Base-by-base conservation (phyloP, 2,329 filamentous ascomycete species). In the Neophaeococcomyces mojaviensis region DNA sequence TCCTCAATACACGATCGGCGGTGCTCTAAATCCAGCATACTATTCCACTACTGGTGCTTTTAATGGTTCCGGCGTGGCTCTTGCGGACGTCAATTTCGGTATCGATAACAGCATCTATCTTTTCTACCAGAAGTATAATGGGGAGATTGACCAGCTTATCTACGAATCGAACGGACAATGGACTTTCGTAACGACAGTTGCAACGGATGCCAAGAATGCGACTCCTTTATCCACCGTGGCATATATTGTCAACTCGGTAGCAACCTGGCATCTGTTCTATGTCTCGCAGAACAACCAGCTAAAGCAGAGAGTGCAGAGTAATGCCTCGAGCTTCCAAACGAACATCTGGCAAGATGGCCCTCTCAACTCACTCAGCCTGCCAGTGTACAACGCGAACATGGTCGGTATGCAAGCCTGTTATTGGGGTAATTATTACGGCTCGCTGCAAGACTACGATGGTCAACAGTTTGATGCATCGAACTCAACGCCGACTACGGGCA, bases 31-130 rank as follows among this genome's bases (percentile, higher is more conserved):
- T 39, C 56, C 64, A 1, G 47, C 59, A 1, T 69, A 68, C 47
- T 59, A 65, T 35, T 66, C 67, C 8, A 64, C 53, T 8, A 56
- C 61, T 24, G 69, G 69, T 16, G 68, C 67, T 4, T 70, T 70
- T 58, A 71, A 72, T 47, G 69, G 68, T n/a, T 66, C 65, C 10
- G 68, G 69, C 8, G 67, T 72, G 34, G 69, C 68, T 1, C 46
- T 71, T 7, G 68, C 69, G 15, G 65, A 64, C 6, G 66, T 69
- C 36, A 69, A 66, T 0, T 70, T 68, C 56, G 63, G 60, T 28
- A 54, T 57, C 7, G 57, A 60, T 4, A 61, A 61, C 9, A 61
- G 63, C 28, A 62, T 70, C 4, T 66, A 66, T 1, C 55, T 71
- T 33, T 71, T 70, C 54, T 71, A 68, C 49, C 68, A 72, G 48